A percentile compares a stretch with the other conserved stretches of the same genome.
Conservation (phyloP, 2,329 filamentous ascomycete species). For the Cercospora janseana region DNA sequence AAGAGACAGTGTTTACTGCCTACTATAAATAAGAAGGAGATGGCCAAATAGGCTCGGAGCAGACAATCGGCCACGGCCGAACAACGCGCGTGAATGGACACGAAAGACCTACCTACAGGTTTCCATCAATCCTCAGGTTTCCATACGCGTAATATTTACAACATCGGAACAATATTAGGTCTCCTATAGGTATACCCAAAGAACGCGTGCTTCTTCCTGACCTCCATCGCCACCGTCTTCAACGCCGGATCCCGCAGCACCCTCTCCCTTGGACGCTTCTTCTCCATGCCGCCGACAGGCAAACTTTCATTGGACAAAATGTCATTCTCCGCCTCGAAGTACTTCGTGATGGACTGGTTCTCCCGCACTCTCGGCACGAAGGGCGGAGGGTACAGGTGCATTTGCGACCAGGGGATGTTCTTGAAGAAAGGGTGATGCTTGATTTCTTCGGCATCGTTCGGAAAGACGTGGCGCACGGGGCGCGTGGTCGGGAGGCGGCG, state of each 20-base stretch:
- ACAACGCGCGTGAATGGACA: too few relatives aligned
- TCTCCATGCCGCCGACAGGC: constrained; percentile 55
- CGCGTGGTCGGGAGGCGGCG: too few relatives aligned
- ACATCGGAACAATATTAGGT: too few relatives aligned
- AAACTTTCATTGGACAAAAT: constrained; percentile 48
- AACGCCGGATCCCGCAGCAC: constrained; percentile 71
- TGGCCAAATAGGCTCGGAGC: too few relatives aligned
- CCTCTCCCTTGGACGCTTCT: constrained; percentile 79
- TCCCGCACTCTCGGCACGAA: constrained; percentile 70
- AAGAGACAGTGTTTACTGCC: too few relatives aligned
- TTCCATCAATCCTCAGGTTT: too few relatives aligned
- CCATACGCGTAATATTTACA: too few relatives aligned
- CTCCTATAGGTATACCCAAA: constrained; percentile 83
- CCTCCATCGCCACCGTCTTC: constrained; percentile 67
- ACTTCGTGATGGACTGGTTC: constrained; percentile 63
- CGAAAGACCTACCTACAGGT: too few relatives aligned
- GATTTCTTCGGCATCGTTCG: constrained; percentile 84
- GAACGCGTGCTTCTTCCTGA: constrained; percentile 81
- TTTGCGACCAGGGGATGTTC: constrained; percentile 71
- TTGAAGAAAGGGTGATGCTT: constrained; percentile 85
- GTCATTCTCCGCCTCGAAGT: constrained; percentile 81
- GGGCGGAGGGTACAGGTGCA: constrained; percentile 70
- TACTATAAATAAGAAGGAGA: too few relatives aligned
- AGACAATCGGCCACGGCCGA: too few relatives aligned
- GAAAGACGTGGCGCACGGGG: constrained; percentile 69